Evolutionary conservation across 1,284 basidiomycete species (phyloP), one percentile per base, ranked within the genome.

Genomic region (Melanopsichium pennsylvanicum): DNA sequence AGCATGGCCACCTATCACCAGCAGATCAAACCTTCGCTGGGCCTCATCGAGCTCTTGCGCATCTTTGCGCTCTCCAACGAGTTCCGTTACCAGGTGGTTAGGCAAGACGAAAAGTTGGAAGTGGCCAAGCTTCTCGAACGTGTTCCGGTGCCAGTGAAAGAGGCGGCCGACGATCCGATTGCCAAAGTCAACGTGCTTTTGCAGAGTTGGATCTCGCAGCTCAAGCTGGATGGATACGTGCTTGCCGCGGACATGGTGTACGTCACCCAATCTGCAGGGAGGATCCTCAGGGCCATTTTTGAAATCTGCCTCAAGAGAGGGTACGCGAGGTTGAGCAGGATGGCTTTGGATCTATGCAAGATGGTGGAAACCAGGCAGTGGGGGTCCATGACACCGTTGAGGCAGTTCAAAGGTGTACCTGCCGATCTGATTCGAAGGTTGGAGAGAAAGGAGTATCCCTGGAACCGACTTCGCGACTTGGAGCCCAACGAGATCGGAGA

Each of bases 211-310:
- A 93, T 98, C 70, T 97, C 93, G 0, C 89, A 93, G 74, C 87
- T 97, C 50, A 96, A 93, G 82, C 86, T 98, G 2, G 91, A 95
- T 60, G 93, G 92, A 84, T 98, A 97, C 79, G 94, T 94, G 7
- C 88, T 98, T 16, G 91, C 97, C 15, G 93, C 95, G 2, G 95
- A 98, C 81, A 98, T 98, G 96, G 94, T 97, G 5, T 97, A 93
- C 76, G 72, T 61, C 38, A 91, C 83, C 4, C 83, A 84, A 56
- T 83, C 82, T 15, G 83, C 83, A 7, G 82, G 82, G 12, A 78
- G 91, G 81, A 97, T 98, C 75, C 84, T 98, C 33, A 91, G 94
- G 16, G 95, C 96, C 13, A 91, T 99, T 81, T 98, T 96, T 72
- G 95, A 99, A 83, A 98, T 98, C 49, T 98, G 95, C 81, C 84